Percentiles rank a stretch among this genome's conserved stretches.
phyloP scores from a whole-genome alignment of 306 rosid genomes.

The Sindora glabra region DNA sequence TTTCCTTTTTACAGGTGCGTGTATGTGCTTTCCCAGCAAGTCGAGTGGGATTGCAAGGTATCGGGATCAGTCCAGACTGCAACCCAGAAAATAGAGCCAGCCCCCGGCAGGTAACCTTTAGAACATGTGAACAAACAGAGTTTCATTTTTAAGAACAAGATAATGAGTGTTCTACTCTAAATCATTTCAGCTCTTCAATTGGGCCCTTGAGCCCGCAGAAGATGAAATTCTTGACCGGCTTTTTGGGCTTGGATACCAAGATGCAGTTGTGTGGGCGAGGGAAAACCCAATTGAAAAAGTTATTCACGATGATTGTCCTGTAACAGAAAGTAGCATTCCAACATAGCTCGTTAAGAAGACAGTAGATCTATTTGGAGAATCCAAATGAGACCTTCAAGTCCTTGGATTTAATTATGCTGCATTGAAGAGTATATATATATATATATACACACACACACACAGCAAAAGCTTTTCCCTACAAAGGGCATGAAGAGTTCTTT shows the following conservation, averaged over 20 bases:
- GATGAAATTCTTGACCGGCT: conserved; percentile 66
- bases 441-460: no score
- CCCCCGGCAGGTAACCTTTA: conserved; percentile 39
- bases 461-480: no score
- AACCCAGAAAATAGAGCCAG: conserved; percentile 47
- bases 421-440: no score
- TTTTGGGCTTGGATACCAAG: conserved; percentile 75
- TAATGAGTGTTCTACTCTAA: background rate
- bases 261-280: conserved; percentile 80
- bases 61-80: conserved; percentile 64
- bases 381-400: conserved; percentile 11
- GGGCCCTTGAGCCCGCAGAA: conserved; percentile 87
- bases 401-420: conserved; percentile 11
- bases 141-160: background rate
- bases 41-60: conserved; percentile 62
- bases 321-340: conserved; percentile 19
- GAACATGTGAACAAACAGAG: background rate
- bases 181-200: conserved; percentile 41
- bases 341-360: conserved; percentile 1
- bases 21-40: conserved; percentile 86
- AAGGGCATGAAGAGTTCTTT: no score
- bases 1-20: conserved; percentile 43
- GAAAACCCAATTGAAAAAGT: conserved; percentile 60
- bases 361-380: background rate
- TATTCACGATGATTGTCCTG: conserved; percentile 42